Base-by-base conservation (phyloP, 2,329 filamentous ascomycete genomes). In the Blastomyces percursus region DNA sequence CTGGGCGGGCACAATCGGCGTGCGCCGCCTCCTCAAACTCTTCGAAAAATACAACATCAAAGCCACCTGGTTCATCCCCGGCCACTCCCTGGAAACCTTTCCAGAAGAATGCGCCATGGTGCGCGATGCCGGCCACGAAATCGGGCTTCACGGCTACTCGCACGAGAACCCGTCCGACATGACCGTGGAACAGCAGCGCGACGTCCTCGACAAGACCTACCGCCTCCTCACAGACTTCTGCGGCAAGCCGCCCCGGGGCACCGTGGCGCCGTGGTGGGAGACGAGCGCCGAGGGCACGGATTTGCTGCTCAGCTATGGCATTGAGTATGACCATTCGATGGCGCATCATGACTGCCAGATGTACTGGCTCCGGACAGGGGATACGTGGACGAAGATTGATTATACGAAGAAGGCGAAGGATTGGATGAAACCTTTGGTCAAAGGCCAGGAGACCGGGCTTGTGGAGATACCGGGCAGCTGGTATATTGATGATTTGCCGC, bases 251-350 rank as follows among this genome's bases (percentile, higher is more conserved):
- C 89, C 89, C 0, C 78, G 86, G 0, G 88, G 89, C 0, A 86
- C 82, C 48, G 88, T 91, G 0, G 88, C 87, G 0, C 89, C 89
- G 0, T 91, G 84, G 81, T 91, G 87, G 88, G 88, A 91, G 70
- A 85, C 83, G 0, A 86, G 82, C 64, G 81, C 83, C 66, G 87
- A 90, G 70, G 86, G 86, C 3, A 83, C 83, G 0, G 75, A 79
- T 46, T 64, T 78, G 24, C 67, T 78, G 60, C 71, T 79, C n/a
- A 69, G 67, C 7, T 78, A 78, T 58, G 76, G 76, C 0, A 75
- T 78, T 24, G 75, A 78, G 65, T 76, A 76, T 64, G 77, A 79
- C 62, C 77, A 79, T 66, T 75, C 72, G 57, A 77, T 78, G 73
- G 73, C 71, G 16, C 77, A 78, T 60, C 72, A 78, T 63, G 77